Base-by-base conservation (phyloP, 495 filamentous ascomycete species). In the Trichoderma parareesei region DNA sequence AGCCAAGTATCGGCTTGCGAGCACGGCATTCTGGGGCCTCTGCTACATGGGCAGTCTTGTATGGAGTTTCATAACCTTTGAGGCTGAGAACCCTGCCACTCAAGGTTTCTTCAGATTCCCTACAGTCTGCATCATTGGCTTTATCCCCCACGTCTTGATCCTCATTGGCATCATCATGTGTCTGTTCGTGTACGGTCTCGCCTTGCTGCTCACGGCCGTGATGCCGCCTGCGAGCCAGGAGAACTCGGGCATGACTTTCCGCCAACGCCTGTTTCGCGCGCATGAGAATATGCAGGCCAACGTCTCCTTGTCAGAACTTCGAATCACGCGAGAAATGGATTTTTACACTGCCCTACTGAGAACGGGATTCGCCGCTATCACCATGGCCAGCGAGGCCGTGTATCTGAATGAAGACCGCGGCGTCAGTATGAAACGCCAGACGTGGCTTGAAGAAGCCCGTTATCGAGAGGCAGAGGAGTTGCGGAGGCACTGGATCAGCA, bases 281-380 rank as follows among this genome's bases (percentile, higher is more conserved):
- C 90, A 91, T 69, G 83, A 87, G 38, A 98, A 97, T 67, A 88
- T 98, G 82, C 93, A 96, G 71, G 93, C 93, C 2, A 91, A 93
- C 65, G 84, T 90, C 1, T 91, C 93, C 20, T 80, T 98, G 10
- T 87, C 88, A 3, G 87, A 86, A 38, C 84, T 96, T 46, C 85
- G 86, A 7, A 81, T 98, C 55, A 88, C 86, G 18, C 85, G 87
- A 81, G 84, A 88, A 60, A 93, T 97, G 76, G 95, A 98, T 69
- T 97, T 98, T 74, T 98, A 97, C 72, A 96, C 90, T 0, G 87
- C 91, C 0, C 80, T 98, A 8, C 82, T 98, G 16, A 88, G 91
- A 60, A 81, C 90, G 41, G 94, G 94, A 0, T 98, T 96, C 68
- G 84, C 84, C 18, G 87, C 91, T 43, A 83, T 98, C 60, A 96